phyloP scores from a whole-genome alignment of 1,284 basidiomycete genomes.

The Anthracocystis panici-leucophaei region DNA sequence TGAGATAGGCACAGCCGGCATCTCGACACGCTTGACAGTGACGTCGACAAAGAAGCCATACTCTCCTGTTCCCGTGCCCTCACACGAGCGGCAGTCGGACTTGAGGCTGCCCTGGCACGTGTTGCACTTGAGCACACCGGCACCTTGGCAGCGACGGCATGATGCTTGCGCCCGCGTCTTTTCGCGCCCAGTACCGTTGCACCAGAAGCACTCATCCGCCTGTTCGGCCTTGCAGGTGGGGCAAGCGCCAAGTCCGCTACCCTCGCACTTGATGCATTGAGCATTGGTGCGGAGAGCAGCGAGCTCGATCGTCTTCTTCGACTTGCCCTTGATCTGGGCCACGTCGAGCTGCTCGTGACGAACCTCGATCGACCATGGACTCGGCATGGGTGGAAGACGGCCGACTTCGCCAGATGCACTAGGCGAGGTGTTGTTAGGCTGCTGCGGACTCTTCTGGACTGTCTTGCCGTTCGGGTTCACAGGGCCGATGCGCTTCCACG shows the following conservation, averaged over 20 bases:
- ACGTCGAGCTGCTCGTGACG: constrained; percentile 51
- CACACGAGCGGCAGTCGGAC: constrained; percentile 47
- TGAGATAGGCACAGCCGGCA: constrained; percentile 51
- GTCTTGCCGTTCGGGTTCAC: constrained; percentile 17
- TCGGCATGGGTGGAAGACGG: constrained; percentile 49
- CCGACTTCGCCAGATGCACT: constrained; percentile 1
- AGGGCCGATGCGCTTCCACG: constrained; percentile 45
- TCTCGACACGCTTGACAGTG: constrained; percentile 53
- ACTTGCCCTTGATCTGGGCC: constrained; percentile 48
- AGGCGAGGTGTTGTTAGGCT: constrained; percentile 2
- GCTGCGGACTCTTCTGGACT: not conserved
- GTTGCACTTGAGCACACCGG: constrained; percentile 53
- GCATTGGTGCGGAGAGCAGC: constrained; percentile 47
- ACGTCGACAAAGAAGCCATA: constrained; percentile 59
- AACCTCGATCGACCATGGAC: constrained; percentile 55
- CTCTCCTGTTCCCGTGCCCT: constrained; percentile 47
- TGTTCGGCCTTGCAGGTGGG: constrained; percentile 46
- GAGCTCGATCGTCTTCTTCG: constrained; percentile 56
- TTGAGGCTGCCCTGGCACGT: constrained; percentile 48
- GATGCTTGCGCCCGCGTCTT: constrained; percentile 46
- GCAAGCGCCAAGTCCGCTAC: constrained; percentile 37
- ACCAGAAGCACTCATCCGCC: constrained; percentile 64
- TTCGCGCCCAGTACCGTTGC: constrained; percentile 52
- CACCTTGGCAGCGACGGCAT: constrained; percentile 56
- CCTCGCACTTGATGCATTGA: constrained; percentile 46